Percentiles rank a stretch among this genome's conserved stretches.
These are phyloP conservation scores for Sarcodon aspratus DNA, from an alignment of 768 basidiomycete genomes.

Conservation along the genomic window DNA sequence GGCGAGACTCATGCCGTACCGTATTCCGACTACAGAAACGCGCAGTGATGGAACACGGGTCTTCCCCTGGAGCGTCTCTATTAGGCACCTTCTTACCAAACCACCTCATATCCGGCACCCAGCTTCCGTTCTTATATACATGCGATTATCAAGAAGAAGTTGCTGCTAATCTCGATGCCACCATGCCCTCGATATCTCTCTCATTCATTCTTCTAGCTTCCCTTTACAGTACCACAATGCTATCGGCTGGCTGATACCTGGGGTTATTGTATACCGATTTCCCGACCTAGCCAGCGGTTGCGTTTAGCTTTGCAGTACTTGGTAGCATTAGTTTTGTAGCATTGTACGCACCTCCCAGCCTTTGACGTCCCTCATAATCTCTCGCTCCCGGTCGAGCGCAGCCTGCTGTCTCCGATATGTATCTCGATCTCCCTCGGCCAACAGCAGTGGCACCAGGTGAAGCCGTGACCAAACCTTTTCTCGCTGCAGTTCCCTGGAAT, in stretches of 20 bases:
- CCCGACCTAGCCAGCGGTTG: slow-evolving; percentile 45
- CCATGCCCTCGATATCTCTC: neutral
- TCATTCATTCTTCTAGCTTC: neutral
- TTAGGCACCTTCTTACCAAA: too few relatives aligned
- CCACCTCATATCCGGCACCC: too few relatives aligned
- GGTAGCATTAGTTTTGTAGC: neutral
- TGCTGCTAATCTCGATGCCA: neutral
- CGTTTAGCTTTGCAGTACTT: neutral
- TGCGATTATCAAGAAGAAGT: too few relatives aligned
- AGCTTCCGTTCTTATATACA: too few relatives aligned
- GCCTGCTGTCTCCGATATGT: slow-evolving; percentile 72
- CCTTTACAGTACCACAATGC: slow-evolving; percentile 47
- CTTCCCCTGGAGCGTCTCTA: too few relatives aligned
- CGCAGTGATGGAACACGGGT: too few relatives aligned
- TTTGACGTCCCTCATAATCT: slow-evolving; percentile 90
- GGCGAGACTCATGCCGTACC: too few relatives aligned
- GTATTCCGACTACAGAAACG: too few relatives aligned
- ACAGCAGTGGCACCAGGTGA: slow-evolving; percentile 81
- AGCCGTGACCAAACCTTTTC: slow-evolving; percentile 96
- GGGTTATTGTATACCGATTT: slow-evolving; percentile 80
- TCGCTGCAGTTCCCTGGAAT: slow-evolving; percentile 76
- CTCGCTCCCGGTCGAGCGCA: slow-evolving; percentile 66
- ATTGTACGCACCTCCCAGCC: slow-evolving; percentile 80
- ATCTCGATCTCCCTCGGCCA: slow-evolving; percentile 92
- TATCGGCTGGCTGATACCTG: slow-evolving; percentile 48